Conservation (phyloP, 108 stramenopile species). For the Schizochytrium sp. region DNA sequence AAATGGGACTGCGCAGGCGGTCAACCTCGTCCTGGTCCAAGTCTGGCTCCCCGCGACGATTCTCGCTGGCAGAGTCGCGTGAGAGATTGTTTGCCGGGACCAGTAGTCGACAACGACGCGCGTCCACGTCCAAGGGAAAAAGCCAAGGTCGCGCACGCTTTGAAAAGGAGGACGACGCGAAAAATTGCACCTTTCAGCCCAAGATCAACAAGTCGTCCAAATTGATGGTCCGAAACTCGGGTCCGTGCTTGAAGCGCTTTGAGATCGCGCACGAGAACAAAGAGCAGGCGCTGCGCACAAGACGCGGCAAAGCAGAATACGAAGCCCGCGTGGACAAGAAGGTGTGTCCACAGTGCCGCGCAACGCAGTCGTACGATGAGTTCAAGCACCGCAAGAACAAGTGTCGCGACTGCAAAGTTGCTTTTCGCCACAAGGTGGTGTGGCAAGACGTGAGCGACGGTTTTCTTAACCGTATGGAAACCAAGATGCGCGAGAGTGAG, state of each 20-base stretch:
- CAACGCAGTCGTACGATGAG: slow-evolving; percentile 7
- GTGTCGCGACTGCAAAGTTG: slow-evolving; percentile 9
- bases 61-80: background rate
- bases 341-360: background rate
- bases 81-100: background rate
- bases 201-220: background rate
- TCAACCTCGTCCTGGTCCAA: background rate
- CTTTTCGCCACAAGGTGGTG: background rate
- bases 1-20: background rate
- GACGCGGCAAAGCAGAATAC: background rate
- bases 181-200: slow-evolving; percentile 6
- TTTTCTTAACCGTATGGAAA: background rate
- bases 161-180: background rate
- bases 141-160: background rate
- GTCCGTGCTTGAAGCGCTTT: background rate
- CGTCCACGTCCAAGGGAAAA: too few relatives aligned
- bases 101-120: too few relatives aligned
- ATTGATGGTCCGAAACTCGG: background rate
- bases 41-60: background rate
- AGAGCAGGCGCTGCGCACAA: background rate
- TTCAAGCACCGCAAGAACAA: background rate
- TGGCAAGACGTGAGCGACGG: slow-evolving; percentile 9
- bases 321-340: slow-evolving; percentile 1
- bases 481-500: background rate
- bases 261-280: background rate